phyloP scores from a whole-genome alignment of 2,329 filamentous ascomycete genomes.

The Nemania abortiva region DNA sequence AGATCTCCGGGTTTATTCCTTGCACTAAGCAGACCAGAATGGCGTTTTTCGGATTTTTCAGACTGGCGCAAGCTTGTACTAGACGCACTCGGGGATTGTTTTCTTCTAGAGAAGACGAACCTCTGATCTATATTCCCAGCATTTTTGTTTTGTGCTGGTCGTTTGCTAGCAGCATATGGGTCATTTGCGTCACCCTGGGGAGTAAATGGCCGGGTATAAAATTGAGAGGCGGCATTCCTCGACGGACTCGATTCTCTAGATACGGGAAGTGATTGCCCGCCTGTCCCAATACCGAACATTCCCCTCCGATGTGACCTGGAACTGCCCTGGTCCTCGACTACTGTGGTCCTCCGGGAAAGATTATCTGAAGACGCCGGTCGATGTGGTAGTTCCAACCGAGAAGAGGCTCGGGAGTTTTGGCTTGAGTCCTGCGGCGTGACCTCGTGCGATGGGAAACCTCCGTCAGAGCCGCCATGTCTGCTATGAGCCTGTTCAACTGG shows the following conservation, averaged over 20 bases:
- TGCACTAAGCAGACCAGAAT: slow-evolving; percentile 59
- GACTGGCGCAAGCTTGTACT: slow-evolving; percentile 63
- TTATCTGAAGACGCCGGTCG: slow-evolving; percentile 59
- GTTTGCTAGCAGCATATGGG: slow-evolving; percentile 85
- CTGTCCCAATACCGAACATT: slow-evolving; percentile 64
- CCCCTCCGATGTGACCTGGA: slow-evolving; percentile 62
- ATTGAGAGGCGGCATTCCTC: slow-evolving; percentile 70
- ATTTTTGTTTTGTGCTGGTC: slow-evolving; percentile 75
- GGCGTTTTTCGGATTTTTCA: slow-evolving; percentile 63
- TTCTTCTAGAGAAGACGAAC: slow-evolving; percentile 85
- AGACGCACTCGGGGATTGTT: slow-evolving; percentile 69
- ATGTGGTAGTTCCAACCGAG: slow-evolving; percentile 56
- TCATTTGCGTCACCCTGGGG: slow-evolving; percentile 85
- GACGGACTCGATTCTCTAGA: slow-evolving; percentile 75
- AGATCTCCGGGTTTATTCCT: slow-evolving; percentile 58
- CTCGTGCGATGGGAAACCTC: slow-evolving; percentile 54
- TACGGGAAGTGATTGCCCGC: slow-evolving; percentile 64
- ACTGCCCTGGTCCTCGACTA: slow-evolving; percentile 52
- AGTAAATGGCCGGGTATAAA: slow-evolving; percentile 80
- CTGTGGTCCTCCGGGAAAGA: slow-evolving; percentile 57
- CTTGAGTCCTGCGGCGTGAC: slow-evolving; percentile 79
- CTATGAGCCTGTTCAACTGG: slow-evolving; percentile 55
- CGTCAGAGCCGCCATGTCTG: slow-evolving; percentile 44
- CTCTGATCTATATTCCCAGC: slow-evolving; percentile 77
- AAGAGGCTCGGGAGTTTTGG: slow-evolving; percentile 61